These are phyloP conservation scores for Verticillium longisporum DNA, from an alignment of 2,329 filamentous ascomycete genomes.

Conservation along the genomic window DNA sequence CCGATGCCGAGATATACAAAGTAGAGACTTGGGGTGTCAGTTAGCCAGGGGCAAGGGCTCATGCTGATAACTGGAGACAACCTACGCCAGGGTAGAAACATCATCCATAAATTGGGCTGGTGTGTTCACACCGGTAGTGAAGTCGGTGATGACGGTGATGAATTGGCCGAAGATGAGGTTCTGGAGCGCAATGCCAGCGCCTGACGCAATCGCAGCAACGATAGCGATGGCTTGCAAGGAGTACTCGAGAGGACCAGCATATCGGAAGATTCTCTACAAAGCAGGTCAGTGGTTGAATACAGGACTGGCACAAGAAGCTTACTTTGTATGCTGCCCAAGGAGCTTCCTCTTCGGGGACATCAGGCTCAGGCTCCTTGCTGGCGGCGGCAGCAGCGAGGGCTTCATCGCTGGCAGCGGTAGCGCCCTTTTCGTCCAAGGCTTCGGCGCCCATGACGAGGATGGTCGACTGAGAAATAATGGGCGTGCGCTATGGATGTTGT, in stretches of 20 bases:
- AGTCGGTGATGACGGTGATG: constrained; percentile 26
- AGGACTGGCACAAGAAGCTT: neutral
- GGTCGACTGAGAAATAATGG: neutral
- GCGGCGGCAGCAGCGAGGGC: neutral
- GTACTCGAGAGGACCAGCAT: constrained; percentile 19
- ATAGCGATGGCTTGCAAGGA: constrained; percentile 19
- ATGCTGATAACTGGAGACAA: neutral
- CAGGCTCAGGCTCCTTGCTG: constrained; percentile 3
- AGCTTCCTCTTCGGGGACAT: constrained; percentile 7
- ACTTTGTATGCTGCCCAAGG: constrained; percentile 13
- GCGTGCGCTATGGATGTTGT: too few species aligned
- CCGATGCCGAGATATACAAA: constrained; percentile 53
- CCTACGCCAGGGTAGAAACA: constrained; percentile 23
- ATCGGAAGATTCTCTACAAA: constrained; percentile 21
- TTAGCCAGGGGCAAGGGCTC: neutral
- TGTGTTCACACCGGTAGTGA: constrained; percentile 16
- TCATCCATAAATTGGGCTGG: constrained; percentile 21
- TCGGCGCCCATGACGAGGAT: neutral
- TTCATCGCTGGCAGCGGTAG: neutral
- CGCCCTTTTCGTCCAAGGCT: neutral
- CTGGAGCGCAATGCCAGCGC: constrained; percentile 27
- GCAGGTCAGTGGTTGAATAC: neutral
- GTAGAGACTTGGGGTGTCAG: constrained; percentile 32
- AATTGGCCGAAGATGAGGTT: constrained; percentile 32
- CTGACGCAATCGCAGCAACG: constrained; percentile 26